Conservation (phyloP, 1,139 yeast species). For the Pichia sp. region DNA sequence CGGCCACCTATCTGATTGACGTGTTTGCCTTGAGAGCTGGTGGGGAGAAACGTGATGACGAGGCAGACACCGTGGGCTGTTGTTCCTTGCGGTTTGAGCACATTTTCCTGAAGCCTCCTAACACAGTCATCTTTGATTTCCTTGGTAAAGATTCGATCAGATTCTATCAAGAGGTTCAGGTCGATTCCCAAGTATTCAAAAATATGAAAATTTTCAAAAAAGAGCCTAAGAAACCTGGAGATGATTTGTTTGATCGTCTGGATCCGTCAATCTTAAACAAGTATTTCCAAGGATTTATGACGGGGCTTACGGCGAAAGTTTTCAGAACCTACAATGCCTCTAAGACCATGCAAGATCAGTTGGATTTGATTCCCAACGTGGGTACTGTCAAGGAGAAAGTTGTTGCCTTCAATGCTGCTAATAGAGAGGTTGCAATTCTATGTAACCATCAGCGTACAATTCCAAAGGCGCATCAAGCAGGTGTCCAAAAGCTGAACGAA, state of each 20-base stretch:
- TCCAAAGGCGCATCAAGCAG: conserved; percentile 73
- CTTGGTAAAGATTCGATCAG: conserved; percentile 95
- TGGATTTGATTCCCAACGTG: conserved; percentile 73
- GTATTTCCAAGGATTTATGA: conserved; percentile 85
- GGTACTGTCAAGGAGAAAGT: conserved; percentile 89
- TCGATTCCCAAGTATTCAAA: conserved; percentile 83
- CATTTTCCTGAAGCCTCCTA: conserved; percentile 79
- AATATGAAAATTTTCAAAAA: conserved; percentile 83
- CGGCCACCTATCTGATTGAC: conserved; percentile 90
- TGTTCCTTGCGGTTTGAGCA: conserved; percentile 91
- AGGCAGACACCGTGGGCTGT: conserved; percentile 98
- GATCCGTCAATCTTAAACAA: conserved; percentile 81
- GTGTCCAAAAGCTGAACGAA: conserved; percentile 75
- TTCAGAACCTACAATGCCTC: conserved; percentile 98
- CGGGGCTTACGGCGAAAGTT: conserved; percentile 91
- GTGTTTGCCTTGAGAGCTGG: conserved; percentile 95
- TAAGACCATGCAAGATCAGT: conserved; percentile 92
- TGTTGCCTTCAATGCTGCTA: conserved; percentile 88
- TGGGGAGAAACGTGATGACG: conserved; percentile 95
- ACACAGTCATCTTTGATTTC: conserved; percentile 82
- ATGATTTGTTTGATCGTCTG: conserved; percentile 84
- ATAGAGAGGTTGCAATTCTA: conserved; percentile 88
- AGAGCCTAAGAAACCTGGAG: conserved; percentile 85
- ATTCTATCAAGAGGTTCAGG: conserved; percentile 88
- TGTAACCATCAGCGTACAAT: conserved; percentile 98